A percentile compares a stretch with the other conserved stretches of the same genome.
Evolutionary conservation across 1,284 basidiomycete species (phyloP).

Genomic region (Laetiporus sulphureus): DNA sequence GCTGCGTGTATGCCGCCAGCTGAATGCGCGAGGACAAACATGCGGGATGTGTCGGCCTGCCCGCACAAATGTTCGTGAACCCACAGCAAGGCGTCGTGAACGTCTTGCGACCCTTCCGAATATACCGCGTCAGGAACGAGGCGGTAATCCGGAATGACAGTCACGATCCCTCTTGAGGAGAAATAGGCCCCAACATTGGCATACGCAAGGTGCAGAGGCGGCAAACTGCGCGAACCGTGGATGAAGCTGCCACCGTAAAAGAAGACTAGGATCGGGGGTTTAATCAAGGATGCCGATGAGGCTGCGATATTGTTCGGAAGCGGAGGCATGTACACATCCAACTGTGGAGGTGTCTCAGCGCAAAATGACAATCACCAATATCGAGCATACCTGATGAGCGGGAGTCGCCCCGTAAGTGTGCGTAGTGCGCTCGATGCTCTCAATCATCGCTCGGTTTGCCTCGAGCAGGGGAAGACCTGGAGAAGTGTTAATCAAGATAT

Average conservation of each 20-base stretch:
- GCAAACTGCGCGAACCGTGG: slow-evolving; percentile 1
- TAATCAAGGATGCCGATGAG: background rate
- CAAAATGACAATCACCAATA: background rate
- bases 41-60: slow-evolving; percentile 1
- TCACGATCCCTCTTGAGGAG: slow-evolving; percentile 3
- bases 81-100: slow-evolving; percentile 2
- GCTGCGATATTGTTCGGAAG: no score
- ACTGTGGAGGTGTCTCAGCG: background rate
- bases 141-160: slow-evolving; percentile 3
- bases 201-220: slow-evolving; percentile 1
- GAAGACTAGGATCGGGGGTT: background rate
- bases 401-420: background rate
- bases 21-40: slow-evolving; percentile 2
- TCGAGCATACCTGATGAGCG: background rate
- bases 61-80: background rate
- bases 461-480: slow-evolving; percentile 1
- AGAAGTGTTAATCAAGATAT: background rate
- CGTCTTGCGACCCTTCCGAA: slow-evolving; percentile 4
- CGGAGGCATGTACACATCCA: slow-evolving; percentile 3
- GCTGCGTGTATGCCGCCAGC: slow-evolving; percentile 4
- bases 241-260: slow-evolving; percentile 5
- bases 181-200: slow-evolving; percentile 5
- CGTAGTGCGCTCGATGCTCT: slow-evolving; percentile 1
- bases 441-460: background rate
- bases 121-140: slow-evolving; percentile 1